Evolutionary conservation across 148 eudicot genomes (phyloP).

Genomic region (Rhododendron simsii): DNA sequence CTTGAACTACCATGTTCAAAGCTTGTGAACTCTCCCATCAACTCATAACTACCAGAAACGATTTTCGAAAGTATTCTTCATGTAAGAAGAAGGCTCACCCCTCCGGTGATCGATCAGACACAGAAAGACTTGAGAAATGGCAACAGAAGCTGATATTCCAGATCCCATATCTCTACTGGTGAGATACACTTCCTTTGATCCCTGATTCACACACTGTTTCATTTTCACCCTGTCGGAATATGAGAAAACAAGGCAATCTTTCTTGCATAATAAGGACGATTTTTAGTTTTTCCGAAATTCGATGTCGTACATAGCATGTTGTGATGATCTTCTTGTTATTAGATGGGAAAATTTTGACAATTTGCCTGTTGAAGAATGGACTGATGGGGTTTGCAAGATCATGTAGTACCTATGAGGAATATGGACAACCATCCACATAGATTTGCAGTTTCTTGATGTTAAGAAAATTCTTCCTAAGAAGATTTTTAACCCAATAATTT

Average conservation of each 20-base stretch:
- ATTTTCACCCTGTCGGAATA: background rate
- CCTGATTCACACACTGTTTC: background rate
- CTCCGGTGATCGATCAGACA: background rate
- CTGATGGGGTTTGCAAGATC: background rate
- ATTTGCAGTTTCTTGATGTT: background rate
- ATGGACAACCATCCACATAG: background rate
- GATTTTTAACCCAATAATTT: background rate
- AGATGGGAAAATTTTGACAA: background rate
- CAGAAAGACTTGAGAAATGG: conserved; percentile 23
- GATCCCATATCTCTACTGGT: conserved; percentile 19
- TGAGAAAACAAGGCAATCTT: background rate
- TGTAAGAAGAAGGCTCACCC: conserved; percentile 8
- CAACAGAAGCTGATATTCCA: conserved; percentile 23
- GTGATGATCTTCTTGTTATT: conserved; percentile 7
- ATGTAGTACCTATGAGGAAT: background rate
- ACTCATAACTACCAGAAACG: background rate
- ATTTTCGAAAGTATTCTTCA: background rate
- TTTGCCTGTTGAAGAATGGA: background rate
- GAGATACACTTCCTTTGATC: conserved; percentile 8
- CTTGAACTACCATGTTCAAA: background rate
- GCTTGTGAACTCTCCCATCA: background rate
- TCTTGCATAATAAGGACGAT: background rate
- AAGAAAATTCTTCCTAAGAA: background rate
- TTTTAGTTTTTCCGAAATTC: background rate
- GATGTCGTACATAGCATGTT: background rate